Percentiles rank a stretch among this genome's conserved stretches.
phyloP scores from a whole-genome alignment of 306 rosid species.

The Herpetospermum pedunculosum region DNA sequence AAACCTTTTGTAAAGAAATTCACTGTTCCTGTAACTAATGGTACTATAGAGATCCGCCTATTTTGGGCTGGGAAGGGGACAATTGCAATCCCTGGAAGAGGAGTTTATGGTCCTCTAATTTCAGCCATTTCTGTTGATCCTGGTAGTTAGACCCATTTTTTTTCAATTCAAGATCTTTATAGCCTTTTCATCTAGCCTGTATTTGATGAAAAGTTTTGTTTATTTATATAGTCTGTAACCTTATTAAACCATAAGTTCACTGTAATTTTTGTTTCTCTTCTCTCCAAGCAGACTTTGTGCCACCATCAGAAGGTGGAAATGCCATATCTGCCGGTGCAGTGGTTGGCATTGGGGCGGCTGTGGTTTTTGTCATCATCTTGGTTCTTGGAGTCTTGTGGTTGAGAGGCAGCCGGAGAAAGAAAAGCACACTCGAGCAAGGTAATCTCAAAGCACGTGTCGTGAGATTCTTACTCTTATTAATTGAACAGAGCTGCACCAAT shows the following conservation, averaged over 20 bases:
- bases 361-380: conserved; percentile 9
- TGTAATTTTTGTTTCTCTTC: conserved; percentile 10
- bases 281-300: conserved; percentile 9
- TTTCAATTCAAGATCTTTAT: neutral
- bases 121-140: conserved; percentile 28
- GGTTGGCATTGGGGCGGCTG: conserved; percentile 24
- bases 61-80: conserved; percentile 45
- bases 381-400: conserved; percentile 18
- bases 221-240: neutral
- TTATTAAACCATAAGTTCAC: neutral
- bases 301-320: conserved; percentile 11
- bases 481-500: neutral
- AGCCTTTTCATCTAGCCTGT: neutral
- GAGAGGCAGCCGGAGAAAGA: conserved; percentile 12
- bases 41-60: conserved; percentile 26
- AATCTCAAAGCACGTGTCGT: neutral
- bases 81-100: conserved; percentile 14
- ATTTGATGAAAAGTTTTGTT: neutral
- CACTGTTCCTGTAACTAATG: neutral
- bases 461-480: neutral
- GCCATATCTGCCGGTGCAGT: conserved; percentile 8
- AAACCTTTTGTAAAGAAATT: neutral
- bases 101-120: conserved; percentile 38
- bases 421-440: conserved; percentile 28
- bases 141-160: conserved; percentile 11